Conservation (phyloP, 306 rosid genomes). For the Ziziphus jujuba region DNA sequence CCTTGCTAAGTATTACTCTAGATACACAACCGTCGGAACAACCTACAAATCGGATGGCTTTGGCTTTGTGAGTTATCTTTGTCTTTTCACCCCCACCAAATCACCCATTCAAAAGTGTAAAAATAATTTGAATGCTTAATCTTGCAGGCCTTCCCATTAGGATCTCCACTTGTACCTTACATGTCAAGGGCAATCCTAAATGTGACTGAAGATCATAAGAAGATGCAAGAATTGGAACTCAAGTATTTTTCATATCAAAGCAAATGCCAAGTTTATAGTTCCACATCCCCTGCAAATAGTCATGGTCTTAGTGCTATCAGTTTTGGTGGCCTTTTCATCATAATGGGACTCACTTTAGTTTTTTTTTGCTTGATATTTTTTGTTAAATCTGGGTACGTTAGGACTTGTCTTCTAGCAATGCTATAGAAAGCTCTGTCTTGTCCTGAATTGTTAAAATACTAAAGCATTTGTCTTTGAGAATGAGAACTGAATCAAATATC, state of each 20-base stretch:
- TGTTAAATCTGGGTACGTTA: not conserved
- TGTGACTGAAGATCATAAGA: constrained; percentile 30
- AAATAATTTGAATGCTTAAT: not conserved
- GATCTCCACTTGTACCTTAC: constrained; percentile 39
- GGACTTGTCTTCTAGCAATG: constrained; percentile 9
- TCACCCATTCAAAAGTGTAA: not conserved
- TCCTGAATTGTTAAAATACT: not conserved
- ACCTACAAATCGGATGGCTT: constrained; percentile 46
- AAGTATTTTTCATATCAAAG: constrained; percentile 21
- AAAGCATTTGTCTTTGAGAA: not conserved
- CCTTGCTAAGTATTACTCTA: constrained; percentile 31
- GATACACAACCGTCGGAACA: constrained; percentile 39
- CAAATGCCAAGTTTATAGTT: constrained; percentile 12
- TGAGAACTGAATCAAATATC: too few relatives aligned
- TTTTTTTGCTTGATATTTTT: constrained; percentile 13
- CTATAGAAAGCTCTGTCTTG: constrained; percentile 1
- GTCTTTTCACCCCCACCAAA: not conserved
- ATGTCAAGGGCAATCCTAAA: constrained; percentile 51
- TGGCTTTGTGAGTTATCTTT: constrained; percentile 42
- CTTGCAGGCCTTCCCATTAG: constrained; percentile 42
- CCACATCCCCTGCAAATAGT: constrained; percentile 5
- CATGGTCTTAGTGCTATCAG: constrained; percentile 30
- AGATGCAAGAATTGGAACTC: constrained; percentile 17
- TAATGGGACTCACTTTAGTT: constrained; percentile 26
- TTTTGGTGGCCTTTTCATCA: constrained; percentile 51